Evolutionary conservation across 1,139 yeast genomes (phyloP), one percentile per base, ranked within the genome.

Genomic region (Pichia kudriavzevii): DNA sequence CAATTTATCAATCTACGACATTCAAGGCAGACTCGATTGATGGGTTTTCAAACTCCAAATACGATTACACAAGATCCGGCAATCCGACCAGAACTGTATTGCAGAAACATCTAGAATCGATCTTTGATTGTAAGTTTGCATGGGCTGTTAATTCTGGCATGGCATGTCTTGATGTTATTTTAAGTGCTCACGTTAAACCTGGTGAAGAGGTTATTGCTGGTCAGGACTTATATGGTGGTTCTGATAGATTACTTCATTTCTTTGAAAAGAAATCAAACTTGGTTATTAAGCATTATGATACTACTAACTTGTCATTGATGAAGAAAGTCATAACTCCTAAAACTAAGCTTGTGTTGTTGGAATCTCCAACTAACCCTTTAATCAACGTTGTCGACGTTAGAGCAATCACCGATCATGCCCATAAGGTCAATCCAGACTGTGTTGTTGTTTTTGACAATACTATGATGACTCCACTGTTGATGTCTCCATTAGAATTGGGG

Each of bases 11-110:
- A 58, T 75, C 94, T 2, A 95, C 97, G 12, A 88, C 97, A 9
- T 88, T 88, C 63, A 87, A 85, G 59, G 93, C 84, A 58, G 74
- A 71, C 29, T 78, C 85, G 6, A 64, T 83, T 44, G 61, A 75
- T 28, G 77, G 79, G 48, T 76, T 81, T 81, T 24, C 40, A 4
- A 30, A 16, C 2, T 91, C 93, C 5, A 81, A 78, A 52, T 87
- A 81, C 57, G 96, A 87, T 59, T 87, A 87, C 58, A 84, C 96
- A 1, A 68, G 96, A 51, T 79, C 93, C n/a, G 96, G 96, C 3
- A 87, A 87, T 58, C 96, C 96, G 21, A 84, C 96, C 2, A 69
- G 96, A 58, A 75, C 93, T 0, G 74, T 75, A 32, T 63, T 85
- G 41, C 95, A 87, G 56, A 66, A 73, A 36, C 94, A 87, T 49